Conservation (phyloP, 805 yeast species). For the Yarrowia sp. region DNA sequence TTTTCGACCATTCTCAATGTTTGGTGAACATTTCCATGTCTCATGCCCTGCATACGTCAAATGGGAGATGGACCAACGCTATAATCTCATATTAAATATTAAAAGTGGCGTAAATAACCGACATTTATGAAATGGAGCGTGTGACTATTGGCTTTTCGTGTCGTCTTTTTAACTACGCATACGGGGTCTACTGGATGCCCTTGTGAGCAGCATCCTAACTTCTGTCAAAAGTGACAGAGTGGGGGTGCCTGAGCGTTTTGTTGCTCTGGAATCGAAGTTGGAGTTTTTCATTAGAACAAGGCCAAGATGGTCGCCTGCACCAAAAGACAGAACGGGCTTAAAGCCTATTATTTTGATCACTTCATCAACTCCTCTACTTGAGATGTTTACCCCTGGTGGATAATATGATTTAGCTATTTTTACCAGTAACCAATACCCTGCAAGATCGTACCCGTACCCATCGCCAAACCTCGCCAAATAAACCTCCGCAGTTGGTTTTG, state of each 20-base stretch:
- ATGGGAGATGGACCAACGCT: background rate
- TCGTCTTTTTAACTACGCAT: too few relatives aligned
- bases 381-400: too few relatives aligned
- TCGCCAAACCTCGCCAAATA: slow-evolving; percentile 8
- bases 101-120: background rate
- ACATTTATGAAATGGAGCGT: background rate
- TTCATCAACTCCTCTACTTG: too few relatives aligned
- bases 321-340: too few relatives aligned
- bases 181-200: too few relatives aligned
- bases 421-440: background rate
- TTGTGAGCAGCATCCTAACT: too few relatives aligned
- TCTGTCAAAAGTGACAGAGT: too few relatives aligned
- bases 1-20: background rate
- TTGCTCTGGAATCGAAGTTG: background rate
- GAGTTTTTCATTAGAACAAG: too few relatives aligned
- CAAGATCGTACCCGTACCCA: background rate
- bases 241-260: background rate
- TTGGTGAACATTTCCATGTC: background rate
- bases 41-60: slow-evolving; percentile 19
- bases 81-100: background rate
- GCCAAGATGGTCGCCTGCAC: too few relatives aligned
- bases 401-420: background rate
- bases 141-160: too few relatives aligned
- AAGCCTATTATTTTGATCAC: too few relatives aligned
- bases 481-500: background rate